Evolutionary conservation across 352 stramenopile genomes (phyloP), one percentile per base, ranked within the genome.

Genomic region (Saprolegnia diclina): DNA sequence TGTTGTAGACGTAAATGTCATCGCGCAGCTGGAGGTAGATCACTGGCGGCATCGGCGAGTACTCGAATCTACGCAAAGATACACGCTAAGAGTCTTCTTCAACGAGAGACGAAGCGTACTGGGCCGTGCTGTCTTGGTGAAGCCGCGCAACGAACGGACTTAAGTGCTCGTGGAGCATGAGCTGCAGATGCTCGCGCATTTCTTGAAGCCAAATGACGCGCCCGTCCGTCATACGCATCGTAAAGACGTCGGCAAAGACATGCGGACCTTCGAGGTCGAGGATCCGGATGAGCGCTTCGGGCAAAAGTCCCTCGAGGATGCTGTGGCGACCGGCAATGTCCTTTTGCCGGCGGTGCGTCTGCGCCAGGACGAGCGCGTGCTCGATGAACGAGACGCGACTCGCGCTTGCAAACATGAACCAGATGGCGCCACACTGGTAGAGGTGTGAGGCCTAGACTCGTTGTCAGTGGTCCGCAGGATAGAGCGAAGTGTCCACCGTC

Each of bases 161-260:
- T 16, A 94, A 73, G 50, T 94, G 86, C 38, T 94, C 86, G 32
- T 75, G 71, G 11, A 94, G 56, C 79, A 91, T 89, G 19, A 77
- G 63, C 56, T 90, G 83, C 13, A 94, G 73, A 67, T 94, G 83
- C 5, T 77, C 56, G 13, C 83, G 76, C 86, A 94, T 94, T 2
- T 76, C 72, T 16, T 76, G 45, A 0, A 83, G 86, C 86, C 86
- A 94, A 24, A 92, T 22, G 6, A 86, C 82, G 1, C 83, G 82
- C 21, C 86, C 89, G 54, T 94, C 84, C 19, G 71, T 73, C 48
- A 74, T 79, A 11, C 79, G 80, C 5, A 80, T 75, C 0, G 71
- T 81, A 67, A 82, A 92, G 7, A 91, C 77, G 9, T 87, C 77
- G 0, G 86, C 81, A 77, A 94, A 91, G 13, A 72, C 42, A 18